Conservation (phyloP, 2,329 filamentous ascomycete species). For the Monilinia laxa region DNA sequence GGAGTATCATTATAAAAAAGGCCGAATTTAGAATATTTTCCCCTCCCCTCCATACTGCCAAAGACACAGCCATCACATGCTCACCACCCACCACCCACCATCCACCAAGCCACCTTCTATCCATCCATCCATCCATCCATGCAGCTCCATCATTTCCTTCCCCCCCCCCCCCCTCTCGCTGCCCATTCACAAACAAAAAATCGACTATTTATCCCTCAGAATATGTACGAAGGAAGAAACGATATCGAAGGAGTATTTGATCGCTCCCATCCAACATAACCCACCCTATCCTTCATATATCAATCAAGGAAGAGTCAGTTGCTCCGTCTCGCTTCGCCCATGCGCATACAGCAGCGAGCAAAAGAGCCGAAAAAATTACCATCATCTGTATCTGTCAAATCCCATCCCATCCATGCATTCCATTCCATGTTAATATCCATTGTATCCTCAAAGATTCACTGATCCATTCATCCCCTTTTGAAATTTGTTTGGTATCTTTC, state of each 20-base stretch:
- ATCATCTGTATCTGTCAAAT: constrained; percentile 18
- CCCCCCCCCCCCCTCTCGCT: too few species aligned
- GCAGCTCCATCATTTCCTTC: too few species aligned
- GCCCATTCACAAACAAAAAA: not conserved
- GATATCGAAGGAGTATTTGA: not conserved
- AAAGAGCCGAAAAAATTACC: constrained; percentile 8
- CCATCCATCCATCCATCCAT: not conserved
- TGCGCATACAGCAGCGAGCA: not conserved
- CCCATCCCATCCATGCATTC: constrained; percentile 12
- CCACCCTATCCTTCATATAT: not conserved
- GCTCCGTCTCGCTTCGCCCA: not conserved
- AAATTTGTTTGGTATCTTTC: constrained; percentile 21
- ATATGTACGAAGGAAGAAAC: not conserved
- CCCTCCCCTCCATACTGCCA: not conserved
- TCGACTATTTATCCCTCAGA: not conserved
- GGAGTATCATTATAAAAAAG: constrained; percentile 10
- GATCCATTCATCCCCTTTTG: not conserved
- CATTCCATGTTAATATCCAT: constrained; percentile 14
- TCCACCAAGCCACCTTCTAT: not conserved
- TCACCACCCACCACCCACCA: not conserved
- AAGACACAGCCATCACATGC: too few species aligned
- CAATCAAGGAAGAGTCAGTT: not conserved
- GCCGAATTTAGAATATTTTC: constrained; percentile 15
- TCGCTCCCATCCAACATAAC: not conserved
- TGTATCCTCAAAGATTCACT: constrained; percentile 18